These are phyloP conservation scores for Climacium dendroides DNA, from an alignment of 225 moss, liverwort and hornwort species.

Conservation along the genomic window DNA sequence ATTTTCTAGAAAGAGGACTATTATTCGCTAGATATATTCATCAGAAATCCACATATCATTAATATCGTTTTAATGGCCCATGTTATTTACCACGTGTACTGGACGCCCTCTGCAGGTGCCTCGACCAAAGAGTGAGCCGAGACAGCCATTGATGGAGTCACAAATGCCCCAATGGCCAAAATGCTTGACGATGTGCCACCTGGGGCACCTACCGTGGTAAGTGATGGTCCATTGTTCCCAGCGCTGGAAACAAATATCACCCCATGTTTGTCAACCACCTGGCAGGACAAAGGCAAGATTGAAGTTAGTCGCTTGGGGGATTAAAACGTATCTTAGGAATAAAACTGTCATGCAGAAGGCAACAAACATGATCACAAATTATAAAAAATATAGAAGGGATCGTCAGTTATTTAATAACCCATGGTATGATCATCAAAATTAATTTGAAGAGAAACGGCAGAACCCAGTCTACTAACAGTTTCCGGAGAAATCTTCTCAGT, in stretches of 20 bases:
- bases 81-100: constrained; percentile 75
- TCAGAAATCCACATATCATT: background rate
- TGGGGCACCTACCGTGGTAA: constrained; percentile 85
- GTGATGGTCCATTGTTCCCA: constrained; percentile 94
- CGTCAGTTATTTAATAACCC: background rate
- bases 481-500: background rate
- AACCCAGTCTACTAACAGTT: background rate
- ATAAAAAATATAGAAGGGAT: background rate
- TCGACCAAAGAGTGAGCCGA: constrained; percentile 88
- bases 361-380: background rate
- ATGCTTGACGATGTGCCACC: constrained; percentile 92
- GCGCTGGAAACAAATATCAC: constrained; percentile 95
- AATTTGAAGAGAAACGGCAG: background rate
- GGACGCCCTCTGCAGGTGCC: constrained; percentile 68
- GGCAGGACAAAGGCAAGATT: background rate
- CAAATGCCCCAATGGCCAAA: constrained; percentile 85
- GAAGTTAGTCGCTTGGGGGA: background rate
- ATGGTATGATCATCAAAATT: background rate
- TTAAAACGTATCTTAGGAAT: background rate
- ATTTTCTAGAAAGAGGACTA: background rate
- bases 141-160: constrained; percentile 90
- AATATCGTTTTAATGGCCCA: background rate
- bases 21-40: background rate
- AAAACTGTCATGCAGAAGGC: background rate
- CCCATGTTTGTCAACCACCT: constrained; percentile 91